phyloP scores from a whole-genome alignment of 2,329 filamentous ascomycete genomes.

The Thermomyces lanuginosus region DNA sequence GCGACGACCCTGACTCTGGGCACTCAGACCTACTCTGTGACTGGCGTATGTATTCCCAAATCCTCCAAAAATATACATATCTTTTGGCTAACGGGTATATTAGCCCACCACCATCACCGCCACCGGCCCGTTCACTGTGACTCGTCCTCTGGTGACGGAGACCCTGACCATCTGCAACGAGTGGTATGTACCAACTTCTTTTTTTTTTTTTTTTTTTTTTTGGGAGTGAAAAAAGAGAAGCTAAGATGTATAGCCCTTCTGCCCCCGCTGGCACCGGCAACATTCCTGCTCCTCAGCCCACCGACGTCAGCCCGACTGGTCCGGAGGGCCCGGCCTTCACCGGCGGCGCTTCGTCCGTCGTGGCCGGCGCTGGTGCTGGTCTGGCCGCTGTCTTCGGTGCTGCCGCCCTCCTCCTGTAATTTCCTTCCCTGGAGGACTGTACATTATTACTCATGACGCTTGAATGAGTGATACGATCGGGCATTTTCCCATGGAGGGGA shows the following conservation, averaged over 20 bases:
- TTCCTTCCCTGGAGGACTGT: too few species aligned
- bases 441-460: too few species aligned
- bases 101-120: conserved; percentile 54
- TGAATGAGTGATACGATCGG: too few species aligned
- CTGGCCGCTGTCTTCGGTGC: conserved; percentile 38
- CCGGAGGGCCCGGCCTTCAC: conserved; percentile 23
- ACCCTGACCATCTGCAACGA: conserved; percentile 34
- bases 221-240: too few species aligned
- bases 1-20: conserved; percentile 49
- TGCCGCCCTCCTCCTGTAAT: conserved; percentile 33
- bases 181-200: conserved; percentile 17
- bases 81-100: conserved; percentile 1
- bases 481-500: too few species aligned
- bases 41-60: conserved; percentile 32
- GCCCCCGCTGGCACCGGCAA: conserved; percentile 9
- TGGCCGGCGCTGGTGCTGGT: conserved; percentile 32
- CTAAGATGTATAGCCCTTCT: too few species aligned
- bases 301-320: conserved; percentile 8
- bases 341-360: conserved; percentile 35
- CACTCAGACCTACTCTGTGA: conserved; percentile 52
- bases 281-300: conserved; percentile 10
- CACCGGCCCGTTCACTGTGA: conserved; percentile 54
- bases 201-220: too few species aligned
- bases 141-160: conserved; percentile 35
- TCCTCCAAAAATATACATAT: conserved; percentile 1